Conservation (phyloP, 176 grass and related monocot genomes). For the Aegilops tauschii region DNA sequence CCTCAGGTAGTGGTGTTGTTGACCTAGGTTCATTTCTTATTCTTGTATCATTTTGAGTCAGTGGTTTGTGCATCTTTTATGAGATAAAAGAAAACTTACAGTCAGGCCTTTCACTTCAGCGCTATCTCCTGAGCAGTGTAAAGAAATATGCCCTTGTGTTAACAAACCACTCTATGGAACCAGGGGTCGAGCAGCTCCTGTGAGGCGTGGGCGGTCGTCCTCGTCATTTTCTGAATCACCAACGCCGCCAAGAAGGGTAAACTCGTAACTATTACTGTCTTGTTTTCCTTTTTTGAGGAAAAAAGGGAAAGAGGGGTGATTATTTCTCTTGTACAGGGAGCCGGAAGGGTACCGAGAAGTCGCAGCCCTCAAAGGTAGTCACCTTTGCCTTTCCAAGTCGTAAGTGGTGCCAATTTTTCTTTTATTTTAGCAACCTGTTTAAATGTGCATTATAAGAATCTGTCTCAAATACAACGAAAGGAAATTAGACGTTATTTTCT, state of each 20-base stretch:
- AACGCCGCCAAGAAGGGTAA: slow-evolving; percentile 60
- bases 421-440: too few species aligned
- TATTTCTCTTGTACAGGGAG: slow-evolving; percentile 41
- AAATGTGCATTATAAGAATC: too few species aligned
- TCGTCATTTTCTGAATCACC: slow-evolving; percentile 76
- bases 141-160: too few species aligned
- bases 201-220: slow-evolving; percentile 60
- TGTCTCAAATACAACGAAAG: too few species aligned
- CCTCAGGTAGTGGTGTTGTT: slow-evolving; percentile 47
- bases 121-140: background rate
- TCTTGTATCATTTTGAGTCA: background rate
- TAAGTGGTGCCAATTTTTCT: too few species aligned
- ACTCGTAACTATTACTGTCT: background rate
- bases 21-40: background rate
- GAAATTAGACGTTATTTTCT: too few species aligned
- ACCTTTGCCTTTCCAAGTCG: background rate
- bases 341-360: slow-evolving; percentile 61
- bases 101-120: background rate
- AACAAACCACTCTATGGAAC: slow-evolving; percentile 5
- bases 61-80: slow-evolving; percentile 26
- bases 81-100: background rate
- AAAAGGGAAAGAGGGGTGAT: background rate
- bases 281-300: background rate
- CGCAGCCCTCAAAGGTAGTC: slow-evolving; percentile 69
- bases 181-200: slow-evolving; percentile 59